Conservation (phyloP, 352 stramenopile species). For the Aphanomyces invadans region DNA sequence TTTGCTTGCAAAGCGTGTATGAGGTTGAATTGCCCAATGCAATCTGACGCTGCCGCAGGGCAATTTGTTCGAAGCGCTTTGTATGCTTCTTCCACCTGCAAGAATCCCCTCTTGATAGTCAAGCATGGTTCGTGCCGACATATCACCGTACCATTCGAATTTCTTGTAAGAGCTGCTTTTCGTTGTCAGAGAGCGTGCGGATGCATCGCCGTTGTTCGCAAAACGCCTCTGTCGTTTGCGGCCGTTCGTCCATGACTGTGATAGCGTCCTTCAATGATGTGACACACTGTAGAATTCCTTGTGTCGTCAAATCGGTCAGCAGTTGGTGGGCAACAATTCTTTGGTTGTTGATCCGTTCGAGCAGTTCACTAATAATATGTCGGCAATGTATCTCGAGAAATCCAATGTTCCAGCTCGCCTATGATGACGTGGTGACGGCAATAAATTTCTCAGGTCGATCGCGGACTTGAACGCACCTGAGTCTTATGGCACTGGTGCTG, state of each 20-base stretch:
- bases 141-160: constrained; percentile 38
- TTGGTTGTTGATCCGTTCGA: constrained; percentile 50
- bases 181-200: constrained; percentile 39
- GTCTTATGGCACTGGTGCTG: constrained; percentile 18
- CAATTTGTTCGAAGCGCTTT: constrained; percentile 42
- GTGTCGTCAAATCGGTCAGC: constrained; percentile 31
- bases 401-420: constrained; percentile 50
- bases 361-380: constrained; percentile 45
- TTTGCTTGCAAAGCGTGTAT: constrained; percentile 43
- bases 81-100: constrained; percentile 48
- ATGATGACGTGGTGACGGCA: background rate
- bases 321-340: constrained; percentile 36
- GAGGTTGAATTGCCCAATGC: constrained; percentile 36
- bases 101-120: background rate
- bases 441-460: background rate
- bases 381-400: constrained; percentile 72
- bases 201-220: constrained; percentile 61
- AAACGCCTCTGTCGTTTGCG: constrained; percentile 62
- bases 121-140: background rate
- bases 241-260: constrained; percentile 49
- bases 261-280: constrained; percentile 39
- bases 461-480: background rate
- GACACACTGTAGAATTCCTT: constrained; percentile 40
- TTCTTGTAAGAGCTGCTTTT: constrained; percentile 55
- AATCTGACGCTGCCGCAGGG: constrained; percentile 30